phyloP scores from a whole-genome alignment of 371 early-diverging fungal genomes.

The Choanephora cucurbitarum region DNA sequence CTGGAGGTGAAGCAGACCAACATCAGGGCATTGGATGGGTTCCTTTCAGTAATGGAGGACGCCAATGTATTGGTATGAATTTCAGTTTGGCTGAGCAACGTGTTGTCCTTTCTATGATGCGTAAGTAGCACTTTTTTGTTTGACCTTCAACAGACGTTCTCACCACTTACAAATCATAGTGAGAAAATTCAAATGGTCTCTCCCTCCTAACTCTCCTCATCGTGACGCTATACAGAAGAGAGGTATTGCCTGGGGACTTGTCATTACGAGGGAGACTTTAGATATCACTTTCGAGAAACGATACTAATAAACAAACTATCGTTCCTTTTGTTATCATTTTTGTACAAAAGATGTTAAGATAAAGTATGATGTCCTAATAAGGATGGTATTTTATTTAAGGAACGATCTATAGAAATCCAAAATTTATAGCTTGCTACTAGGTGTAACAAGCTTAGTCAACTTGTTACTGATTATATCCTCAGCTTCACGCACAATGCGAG shows the following conservation, averaged over 20 bases:
- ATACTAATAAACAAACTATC: conserved; percentile 8
- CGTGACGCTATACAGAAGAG: conserved; percentile 15
- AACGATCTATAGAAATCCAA: too few relatives aligned
- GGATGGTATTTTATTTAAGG: too few relatives aligned
- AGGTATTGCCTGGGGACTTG: conserved; percentile 17
- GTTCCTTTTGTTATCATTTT: too few relatives aligned
- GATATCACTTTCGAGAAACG: conserved; percentile 18
- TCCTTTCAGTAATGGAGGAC: conserved; percentile 50
- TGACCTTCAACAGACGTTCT: too few relatives aligned
- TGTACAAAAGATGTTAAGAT: too few relatives aligned
- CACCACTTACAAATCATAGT: too few relatives aligned
- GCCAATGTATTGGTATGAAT: conserved; percentile 58
- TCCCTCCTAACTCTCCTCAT: conserved; percentile 25
- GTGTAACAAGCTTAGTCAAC: conserved; percentile 16
- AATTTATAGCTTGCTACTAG: conserved; percentile 26
- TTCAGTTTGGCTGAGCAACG: conserved; percentile 56
- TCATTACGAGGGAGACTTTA: conserved; percentile 9
- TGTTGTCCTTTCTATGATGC: conserved; percentile 44
- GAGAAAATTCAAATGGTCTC: conserved; percentile 25
- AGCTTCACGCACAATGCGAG: conserved; percentile 60
- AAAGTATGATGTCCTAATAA: too few relatives aligned
- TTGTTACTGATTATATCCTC: conserved; percentile 46
- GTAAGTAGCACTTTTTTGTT: conserved; percentile 7
- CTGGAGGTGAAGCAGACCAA: conserved; percentile 31
- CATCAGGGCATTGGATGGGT: conserved; percentile 43